Conservation (phyloP, 2,329 filamentous ascomycete species). For the Hypoxylon sp. region DNA sequence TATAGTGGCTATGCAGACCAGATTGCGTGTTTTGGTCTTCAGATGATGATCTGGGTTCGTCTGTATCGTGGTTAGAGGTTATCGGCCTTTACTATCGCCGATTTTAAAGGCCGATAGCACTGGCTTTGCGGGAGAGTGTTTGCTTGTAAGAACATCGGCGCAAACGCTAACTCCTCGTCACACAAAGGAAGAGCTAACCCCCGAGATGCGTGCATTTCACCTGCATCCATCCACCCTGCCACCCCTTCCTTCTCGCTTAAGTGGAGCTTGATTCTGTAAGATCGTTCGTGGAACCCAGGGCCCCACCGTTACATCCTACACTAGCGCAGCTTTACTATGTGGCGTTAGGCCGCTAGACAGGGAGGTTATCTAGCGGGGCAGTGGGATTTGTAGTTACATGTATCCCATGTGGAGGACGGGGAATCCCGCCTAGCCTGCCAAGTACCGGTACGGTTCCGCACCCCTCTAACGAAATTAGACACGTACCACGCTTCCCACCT, state of each 20-base stretch:
- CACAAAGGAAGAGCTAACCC: neutral
- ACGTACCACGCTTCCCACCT: neutral
- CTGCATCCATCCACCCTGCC: neutral
- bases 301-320: neutral
- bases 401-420: too few species aligned
- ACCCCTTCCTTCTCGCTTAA: constrained; percentile 3
- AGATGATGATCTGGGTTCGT: neutral
- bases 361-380: constrained; percentile 1
- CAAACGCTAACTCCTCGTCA: neutral
- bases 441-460: neutral
- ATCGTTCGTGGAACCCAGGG: neutral
- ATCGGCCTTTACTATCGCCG: constrained; percentile 2
- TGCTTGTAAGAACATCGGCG: constrained; percentile 2
- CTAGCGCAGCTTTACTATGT: neutral
- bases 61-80: neutral
- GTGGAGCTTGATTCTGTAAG: neutral
- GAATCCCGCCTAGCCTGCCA: neutral
- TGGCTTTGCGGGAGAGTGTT: neutral
- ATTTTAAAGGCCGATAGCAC: neutral
- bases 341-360: neutral
- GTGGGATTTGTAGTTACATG: neutral
- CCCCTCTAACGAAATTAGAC: neutral
- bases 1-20: neutral
- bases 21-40: neutral
- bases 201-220: neutral